Evolutionary conservation across 208 protist genomes (phyloP), one percentile per base, ranked within the genome.

Genomic region (Leishmania martiniquensis): DNA sequence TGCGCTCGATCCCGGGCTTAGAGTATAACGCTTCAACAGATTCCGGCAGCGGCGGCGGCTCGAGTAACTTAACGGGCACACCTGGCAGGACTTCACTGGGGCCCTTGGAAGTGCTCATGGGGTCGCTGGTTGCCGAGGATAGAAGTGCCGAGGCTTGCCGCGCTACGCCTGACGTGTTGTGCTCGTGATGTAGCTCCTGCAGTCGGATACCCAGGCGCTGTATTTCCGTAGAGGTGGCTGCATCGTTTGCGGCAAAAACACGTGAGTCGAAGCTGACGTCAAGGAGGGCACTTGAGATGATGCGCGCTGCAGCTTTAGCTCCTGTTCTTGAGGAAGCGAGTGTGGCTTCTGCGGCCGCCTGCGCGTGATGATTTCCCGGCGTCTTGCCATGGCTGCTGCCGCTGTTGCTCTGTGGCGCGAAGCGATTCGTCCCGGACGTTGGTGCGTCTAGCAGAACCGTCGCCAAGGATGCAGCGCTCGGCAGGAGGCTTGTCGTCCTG

Each of bases 201-300:
- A 84, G 75, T 37, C 80, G 80, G 15, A 54, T 52, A 37, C 75
- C 80, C 32, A 84, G 60, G 29, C 80, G 80, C 60, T 76, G 60
- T 29, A 84, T 84, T 42, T 84, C 80, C 12, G 75, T 34, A 4
- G 67, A 45, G 22, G 75, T 67, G 15, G 29, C 32, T 32, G 51
- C 70, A 22, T 54, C 4, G n/a, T 57, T 77, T 34, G 37, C 49
- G 20, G 80, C 68, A 2, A 84, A 59, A 20, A 39, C 39, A 55
- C 80, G 74, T 10, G 80, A 84, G 51, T 84, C 80, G 34, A 84
- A 84, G 54, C 80, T 84, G 42, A 84, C n/a, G 60, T 84, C 75
- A 0, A 84, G 75, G 52, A 84, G 45, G 20, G 62, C 57, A 39
- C 44, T 70, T 13, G 80, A 75, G 12, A 76, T 22, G 70, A 34